A percentile compares a stretch with the other conserved stretches of the same genome.
Conservation (phyloP, 129 eudicot genomes). For the Arctium minus region DNA sequence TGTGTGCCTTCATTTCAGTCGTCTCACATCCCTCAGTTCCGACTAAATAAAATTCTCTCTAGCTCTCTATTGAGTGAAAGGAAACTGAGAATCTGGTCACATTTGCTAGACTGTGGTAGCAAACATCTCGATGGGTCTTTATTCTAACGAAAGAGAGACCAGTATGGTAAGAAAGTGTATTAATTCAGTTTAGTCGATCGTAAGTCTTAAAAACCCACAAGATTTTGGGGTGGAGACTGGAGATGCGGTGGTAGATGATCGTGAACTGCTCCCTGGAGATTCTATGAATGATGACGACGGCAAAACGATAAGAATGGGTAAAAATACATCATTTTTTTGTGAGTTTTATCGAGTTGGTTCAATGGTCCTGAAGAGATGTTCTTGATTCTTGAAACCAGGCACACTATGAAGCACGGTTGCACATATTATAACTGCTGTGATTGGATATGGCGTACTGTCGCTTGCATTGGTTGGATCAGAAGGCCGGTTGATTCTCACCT, state of each 20-base stretch:
- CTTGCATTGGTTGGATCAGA: slow-evolving; percentile 26
- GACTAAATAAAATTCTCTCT: no score
- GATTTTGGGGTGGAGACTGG: not conserved
- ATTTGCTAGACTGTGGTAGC: slow-evolving; percentile 7
- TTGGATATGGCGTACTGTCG: slow-evolving; percentile 60
- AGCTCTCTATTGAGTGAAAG: not conserved
- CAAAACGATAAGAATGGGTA: slow-evolving; percentile 30
- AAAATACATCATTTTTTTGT: not conserved
- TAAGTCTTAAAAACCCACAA: not conserved
- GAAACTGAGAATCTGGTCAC: not conserved
- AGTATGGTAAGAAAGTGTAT: not conserved
- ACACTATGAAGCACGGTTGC: slow-evolving; percentile 50
- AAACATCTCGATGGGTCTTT: not conserved
- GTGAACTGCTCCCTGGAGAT: not conserved
- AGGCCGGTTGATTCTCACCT: slow-evolving; percentile 12
- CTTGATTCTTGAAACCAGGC: slow-evolving; percentile 18
- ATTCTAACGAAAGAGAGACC: not conserved
- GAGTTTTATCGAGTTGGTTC: not conserved
- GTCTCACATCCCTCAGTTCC: no score
- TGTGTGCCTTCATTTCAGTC: no score
- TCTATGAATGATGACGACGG: not conserved
- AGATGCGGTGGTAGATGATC: slow-evolving; percentile 17
- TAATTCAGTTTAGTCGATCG: not conserved
- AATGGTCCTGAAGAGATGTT: not conserved
- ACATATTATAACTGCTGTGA: slow-evolving; percentile 61